Evolutionary conservation across 1,284 basidiomycete genomes (phyloP).

Genomic region (Serendipita sp.): DNA sequence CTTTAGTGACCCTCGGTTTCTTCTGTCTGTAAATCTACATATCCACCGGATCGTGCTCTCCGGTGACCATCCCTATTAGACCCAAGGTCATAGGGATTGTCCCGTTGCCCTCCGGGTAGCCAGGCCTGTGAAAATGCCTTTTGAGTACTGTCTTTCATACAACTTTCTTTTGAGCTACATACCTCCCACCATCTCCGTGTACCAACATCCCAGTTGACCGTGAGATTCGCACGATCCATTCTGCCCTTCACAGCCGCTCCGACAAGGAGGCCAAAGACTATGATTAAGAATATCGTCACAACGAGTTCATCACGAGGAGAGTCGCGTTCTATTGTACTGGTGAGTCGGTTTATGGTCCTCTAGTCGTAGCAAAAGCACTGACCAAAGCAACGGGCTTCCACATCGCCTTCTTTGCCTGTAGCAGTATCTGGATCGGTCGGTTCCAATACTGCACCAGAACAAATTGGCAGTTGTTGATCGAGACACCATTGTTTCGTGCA

Average conservation of each 20-base stretch:
- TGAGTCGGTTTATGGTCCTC: not conserved
- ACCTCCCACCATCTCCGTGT: conserved; percentile 77
- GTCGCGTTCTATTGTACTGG: conserved; percentile 47
- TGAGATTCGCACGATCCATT: conserved; percentile 54
- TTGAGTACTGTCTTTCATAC: not conserved
- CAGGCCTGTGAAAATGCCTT: not conserved
- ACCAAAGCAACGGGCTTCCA: conserved; percentile 93
- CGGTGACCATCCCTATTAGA: not conserved
- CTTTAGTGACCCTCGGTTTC: not conserved
- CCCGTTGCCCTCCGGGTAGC: not conserved
- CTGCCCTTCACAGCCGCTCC: conserved; percentile 70
- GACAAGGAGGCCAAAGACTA: conserved; percentile 69
- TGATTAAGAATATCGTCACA: conserved; percentile 77
- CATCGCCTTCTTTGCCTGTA: conserved; percentile 91
- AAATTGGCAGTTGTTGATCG: conserved; percentile 80
- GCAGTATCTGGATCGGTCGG: conserved; percentile 83
- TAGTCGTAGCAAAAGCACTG: conserved; percentile 24
- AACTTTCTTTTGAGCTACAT: conserved; percentile 17
- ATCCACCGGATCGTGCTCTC: not conserved
- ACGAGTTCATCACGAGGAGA: conserved; percentile 83
- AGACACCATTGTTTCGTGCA: conserved; percentile 94
- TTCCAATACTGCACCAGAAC: conserved; percentile 69
- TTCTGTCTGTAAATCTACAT: not conserved
- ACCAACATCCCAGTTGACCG: conserved; percentile 39
- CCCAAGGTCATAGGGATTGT: not conserved